Evolutionary conservation across 1,284 basidiomycete genomes (phyloP), one percentile per base, ranked within the genome.

Genomic region (Cystobasidium sp.): DNA sequence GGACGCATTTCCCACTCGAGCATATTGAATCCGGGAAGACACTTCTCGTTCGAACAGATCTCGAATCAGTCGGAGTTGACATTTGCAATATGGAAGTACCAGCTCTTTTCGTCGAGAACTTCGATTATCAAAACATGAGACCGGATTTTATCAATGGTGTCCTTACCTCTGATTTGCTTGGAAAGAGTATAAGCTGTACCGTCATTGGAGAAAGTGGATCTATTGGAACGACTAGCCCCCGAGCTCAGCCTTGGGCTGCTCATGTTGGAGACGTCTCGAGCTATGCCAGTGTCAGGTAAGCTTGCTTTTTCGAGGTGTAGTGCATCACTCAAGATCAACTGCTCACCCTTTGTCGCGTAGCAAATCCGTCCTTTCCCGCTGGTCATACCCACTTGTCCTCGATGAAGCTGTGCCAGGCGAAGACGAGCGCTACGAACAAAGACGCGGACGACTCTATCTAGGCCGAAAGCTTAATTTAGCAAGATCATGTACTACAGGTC

Each of bases 61-160:
- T 81, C 46, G 78, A 80, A 56, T 74, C 75, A 58, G 79, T 85
- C 44, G 84, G 84, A 14, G 93, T 94, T 77, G 93, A 96, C 79
- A 87, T 97, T 59, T 97, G 94, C 84, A 83, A 83, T 68, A 82
- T 83, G 20, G 84, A 86, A 75, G 91, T 98, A 22, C 94, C 94
- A 0, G 96, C 95, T 0, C 84, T 98, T 5, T 99, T 98, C 84
- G 95, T 97, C 79, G 97, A 99, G 83, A 99, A 99, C 84, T 99
- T 99, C 82, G 97, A 99, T 84, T 99, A 97, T 81, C 90, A 91
- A 61, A 91, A 94, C 82, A 87, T 98, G 76, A 88, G 94, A 71
- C 86, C 89, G 77, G 94, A 99, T 83, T 97, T 99, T 81, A 91
- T 99, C 31, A 92, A 94, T 79, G 96, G 96, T n/a, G 89, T 99